Evolutionary conservation across 495 filamentous ascomycete species (phyloP).

Genomic region (Cercophora samala): DNA sequence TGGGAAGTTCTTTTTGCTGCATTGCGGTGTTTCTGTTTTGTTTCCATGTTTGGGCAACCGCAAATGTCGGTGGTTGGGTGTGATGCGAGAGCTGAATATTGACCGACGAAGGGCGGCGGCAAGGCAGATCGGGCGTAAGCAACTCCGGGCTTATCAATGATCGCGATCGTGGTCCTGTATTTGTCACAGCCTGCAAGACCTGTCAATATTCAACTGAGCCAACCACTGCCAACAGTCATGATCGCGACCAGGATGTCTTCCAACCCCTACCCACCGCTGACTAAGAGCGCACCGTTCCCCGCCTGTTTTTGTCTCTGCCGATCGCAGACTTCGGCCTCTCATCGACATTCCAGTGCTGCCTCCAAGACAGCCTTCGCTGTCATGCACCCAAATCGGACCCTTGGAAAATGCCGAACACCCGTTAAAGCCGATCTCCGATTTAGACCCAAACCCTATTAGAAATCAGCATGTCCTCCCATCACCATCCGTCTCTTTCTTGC

Average conservation of each 20-base stretch:
- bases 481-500: not conserved
- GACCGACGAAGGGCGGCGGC: too few species aligned
- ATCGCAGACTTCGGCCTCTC: not conserved
- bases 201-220: too few species aligned
- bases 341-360: not conserved
- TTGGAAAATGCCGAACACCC: not conserved
- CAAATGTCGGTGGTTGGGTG: too few species aligned
- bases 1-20: not conserved
- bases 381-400: not conserved
- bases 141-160: too few species aligned
- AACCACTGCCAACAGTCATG: too few species aligned
- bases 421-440: not conserved
- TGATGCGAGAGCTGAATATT: too few species aligned
- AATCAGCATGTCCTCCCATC: not conserved
- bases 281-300: not conserved
- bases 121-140: too few species aligned
- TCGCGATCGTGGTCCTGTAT: too few species aligned
- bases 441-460: not conserved
- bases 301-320: not conserved
- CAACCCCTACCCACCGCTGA: not conserved
- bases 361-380: not conserved
- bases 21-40: too few species aligned
- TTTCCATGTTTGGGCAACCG: too few species aligned
- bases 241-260: not conserved
- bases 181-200: too few species aligned